Evolutionary conservation across 805 yeast species (phyloP).

Genomic region (Clavispora fructus): DNA sequence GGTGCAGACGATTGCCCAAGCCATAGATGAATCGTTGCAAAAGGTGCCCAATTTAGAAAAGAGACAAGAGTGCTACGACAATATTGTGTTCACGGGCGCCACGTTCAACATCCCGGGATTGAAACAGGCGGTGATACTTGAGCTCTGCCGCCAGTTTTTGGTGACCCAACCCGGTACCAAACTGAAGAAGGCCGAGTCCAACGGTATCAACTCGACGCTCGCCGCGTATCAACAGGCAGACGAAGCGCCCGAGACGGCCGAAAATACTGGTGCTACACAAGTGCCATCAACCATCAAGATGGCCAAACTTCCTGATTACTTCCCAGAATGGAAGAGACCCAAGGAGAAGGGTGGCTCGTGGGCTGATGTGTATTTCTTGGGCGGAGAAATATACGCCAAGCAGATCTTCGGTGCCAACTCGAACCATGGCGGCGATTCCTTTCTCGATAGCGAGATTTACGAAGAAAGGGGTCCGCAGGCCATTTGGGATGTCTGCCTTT

Average conservation of each 20-base stretch:
- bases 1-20: slow-evolving; percentile 48
- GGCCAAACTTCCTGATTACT: slow-evolving; percentile 80
- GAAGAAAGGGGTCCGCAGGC: slow-evolving; percentile 77
- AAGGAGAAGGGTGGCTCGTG: slow-evolving; percentile 50
- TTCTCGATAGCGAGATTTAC: slow-evolving; percentile 64
- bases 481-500: slow-evolving; percentile 57
- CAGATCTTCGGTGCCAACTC: slow-evolving; percentile 66
- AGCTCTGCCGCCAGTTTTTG: slow-evolving; percentile 52
- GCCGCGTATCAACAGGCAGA: slow-evolving; percentile 41
- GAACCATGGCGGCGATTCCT: slow-evolving; percentile 54
- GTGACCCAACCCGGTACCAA: slow-evolving; percentile 29
- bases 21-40: slow-evolving; percentile 48
- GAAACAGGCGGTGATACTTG: slow-evolving; percentile 58
- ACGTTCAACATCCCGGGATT: slow-evolving; percentile 73
- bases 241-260: slow-evolving; percentile 19
- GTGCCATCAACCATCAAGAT: slow-evolving; percentile 72
- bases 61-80: slow-evolving; percentile 82
- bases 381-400: slow-evolving; percentile 83
- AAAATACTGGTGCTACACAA: slow-evolving; percentile 40
- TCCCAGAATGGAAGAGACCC: slow-evolving; percentile 83
- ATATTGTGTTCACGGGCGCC: slow-evolving; percentile 74
- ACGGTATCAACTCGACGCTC: slow-evolving; percentile 34
- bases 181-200: slow-evolving; percentile 16
- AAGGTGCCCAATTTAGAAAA: slow-evolving; percentile 61
- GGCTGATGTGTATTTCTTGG: slow-evolving; percentile 74